phyloP scores from a whole-genome alignment of 805 yeast species.

The Schwanniomyces sp. region DNA sequence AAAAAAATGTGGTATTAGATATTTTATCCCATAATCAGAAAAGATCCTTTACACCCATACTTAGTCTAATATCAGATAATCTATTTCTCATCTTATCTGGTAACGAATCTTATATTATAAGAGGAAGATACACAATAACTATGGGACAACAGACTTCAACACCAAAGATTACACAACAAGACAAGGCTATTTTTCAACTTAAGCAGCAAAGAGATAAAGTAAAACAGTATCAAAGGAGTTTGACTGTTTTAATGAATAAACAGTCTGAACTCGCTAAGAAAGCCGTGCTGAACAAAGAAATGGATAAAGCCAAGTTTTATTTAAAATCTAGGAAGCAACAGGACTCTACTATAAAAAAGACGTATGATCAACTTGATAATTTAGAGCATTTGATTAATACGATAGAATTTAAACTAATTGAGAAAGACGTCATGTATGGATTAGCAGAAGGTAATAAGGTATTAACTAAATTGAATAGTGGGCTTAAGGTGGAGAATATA shows the following conservation, averaged over 20 bases:
- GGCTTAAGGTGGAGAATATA: constrained; percentile 75
- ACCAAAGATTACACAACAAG: constrained; percentile 76
- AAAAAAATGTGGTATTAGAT: too few species aligned
- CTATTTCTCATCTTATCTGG: not conserved
- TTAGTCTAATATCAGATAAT: not conserved
- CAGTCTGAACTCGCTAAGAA: constrained; percentile 64
- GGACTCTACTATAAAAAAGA: constrained; percentile 63
- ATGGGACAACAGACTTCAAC: constrained; percentile 47
- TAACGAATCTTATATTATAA: not conserved
- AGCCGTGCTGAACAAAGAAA: constrained; percentile 53
- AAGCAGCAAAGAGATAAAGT: constrained; percentile 87
- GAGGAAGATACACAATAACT: not conserved
- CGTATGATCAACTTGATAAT: constrained; percentile 75
- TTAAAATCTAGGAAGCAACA: constrained; percentile 82
- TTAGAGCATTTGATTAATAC: constrained; percentile 75
- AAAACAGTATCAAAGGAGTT: constrained; percentile 64
- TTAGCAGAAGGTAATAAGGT: constrained; percentile 78
- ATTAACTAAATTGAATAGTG: constrained; percentile 71
- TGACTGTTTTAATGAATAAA: constrained; percentile 54
- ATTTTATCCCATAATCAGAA: not conserved
- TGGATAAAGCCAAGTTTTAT: constrained; percentile 63
- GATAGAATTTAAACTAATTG: constrained; percentile 87
- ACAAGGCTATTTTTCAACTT: constrained; percentile 80
- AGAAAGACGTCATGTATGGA: constrained; percentile 80
- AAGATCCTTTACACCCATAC: constrained; percentile 3